Conservation (phyloP, 495 filamentous ascomycete genomes). For the Lineolata rhizophorae region DNA sequence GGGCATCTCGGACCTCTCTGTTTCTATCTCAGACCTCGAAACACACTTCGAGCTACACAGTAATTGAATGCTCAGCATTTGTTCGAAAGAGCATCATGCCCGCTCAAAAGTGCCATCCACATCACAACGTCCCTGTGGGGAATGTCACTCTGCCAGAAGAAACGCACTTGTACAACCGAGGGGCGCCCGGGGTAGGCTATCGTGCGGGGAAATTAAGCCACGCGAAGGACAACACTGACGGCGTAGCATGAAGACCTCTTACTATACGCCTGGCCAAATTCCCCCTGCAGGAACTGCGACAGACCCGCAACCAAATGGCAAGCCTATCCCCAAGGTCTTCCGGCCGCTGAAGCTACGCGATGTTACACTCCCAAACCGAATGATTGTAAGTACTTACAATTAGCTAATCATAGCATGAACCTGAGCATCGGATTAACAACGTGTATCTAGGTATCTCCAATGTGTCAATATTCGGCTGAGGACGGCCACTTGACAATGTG, state of each 20-base stretch:
- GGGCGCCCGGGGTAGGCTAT: neutral
- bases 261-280: constrained; percentile 10
- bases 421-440: constrained; percentile 14
- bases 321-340: constrained; percentile 13
- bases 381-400: constrained; percentile 26
- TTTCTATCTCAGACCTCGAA: too few species aligned
- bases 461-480: constrained; percentile 50
- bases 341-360: constrained; percentile 30
- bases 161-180: neutral
- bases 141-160: neutral
- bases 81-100: too few species aligned
- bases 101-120: too few species aligned
- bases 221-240: too few species aligned
- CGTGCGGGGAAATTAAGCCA: too few species aligned
- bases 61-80: too few species aligned
- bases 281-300: constrained; percentile 11
- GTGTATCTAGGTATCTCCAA: constrained; percentile 23
- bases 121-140: neutral
- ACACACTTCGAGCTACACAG: too few species aligned
- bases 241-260: constrained; percentile 12
- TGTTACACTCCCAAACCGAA: constrained; percentile 51
- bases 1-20: too few species aligned
- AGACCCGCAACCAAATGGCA: constrained; percentile 7
- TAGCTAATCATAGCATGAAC: constrained; percentile 7
- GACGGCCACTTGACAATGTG: constrained; percentile 44